Conservation (phyloP, 192 early-diverging fungal genomes). For the Phlyctochytrium bullatum region DNA sequence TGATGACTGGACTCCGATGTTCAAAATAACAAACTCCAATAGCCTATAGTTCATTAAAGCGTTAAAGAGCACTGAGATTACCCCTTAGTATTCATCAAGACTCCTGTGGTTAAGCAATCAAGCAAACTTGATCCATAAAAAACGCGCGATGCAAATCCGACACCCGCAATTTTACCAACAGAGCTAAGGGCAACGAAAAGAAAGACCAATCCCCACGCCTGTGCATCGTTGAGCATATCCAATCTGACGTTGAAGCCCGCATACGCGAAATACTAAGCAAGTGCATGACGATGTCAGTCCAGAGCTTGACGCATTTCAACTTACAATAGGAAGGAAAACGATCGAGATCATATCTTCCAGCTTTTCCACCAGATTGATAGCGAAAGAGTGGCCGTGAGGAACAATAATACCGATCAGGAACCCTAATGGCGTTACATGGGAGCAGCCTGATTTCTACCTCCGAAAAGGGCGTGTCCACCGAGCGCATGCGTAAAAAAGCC, state of each 20-base stretch:
- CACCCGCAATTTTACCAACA: constrained; percentile 80
- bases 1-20: constrained; percentile 81
- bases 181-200: constrained; percentile 75
- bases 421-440: constrained; percentile 1
- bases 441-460: constrained; percentile 33
- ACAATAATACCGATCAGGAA: constrained; percentile 84
- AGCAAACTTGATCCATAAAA: constrained; percentile 70
- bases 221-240: constrained; percentile 64
- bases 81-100: constrained; percentile 96
- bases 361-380: constrained; percentile 82
- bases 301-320: constrained; percentile 25
- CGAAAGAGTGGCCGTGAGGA: constrained; percentile 85
- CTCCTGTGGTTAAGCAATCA: constrained; percentile 81
- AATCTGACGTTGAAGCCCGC: constrained; percentile 88
- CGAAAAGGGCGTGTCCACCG: constrained; percentile 93
- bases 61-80: constrained; percentile 13
- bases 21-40: constrained; percentile 94
- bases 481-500: constrained; percentile 76
- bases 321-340: constrained; percentile 80
- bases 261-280: constrained; percentile 78
- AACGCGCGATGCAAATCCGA: constrained; percentile 63
- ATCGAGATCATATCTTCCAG: constrained; percentile 87
- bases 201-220: constrained; percentile 75
- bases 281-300: constrained; percentile 69
- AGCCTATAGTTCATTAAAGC: constrained; percentile 46